These are phyloP conservation scores for Dendrobium huoshanense DNA, from an alignment of 106 monocot species.

Conservation along the genomic window DNA sequence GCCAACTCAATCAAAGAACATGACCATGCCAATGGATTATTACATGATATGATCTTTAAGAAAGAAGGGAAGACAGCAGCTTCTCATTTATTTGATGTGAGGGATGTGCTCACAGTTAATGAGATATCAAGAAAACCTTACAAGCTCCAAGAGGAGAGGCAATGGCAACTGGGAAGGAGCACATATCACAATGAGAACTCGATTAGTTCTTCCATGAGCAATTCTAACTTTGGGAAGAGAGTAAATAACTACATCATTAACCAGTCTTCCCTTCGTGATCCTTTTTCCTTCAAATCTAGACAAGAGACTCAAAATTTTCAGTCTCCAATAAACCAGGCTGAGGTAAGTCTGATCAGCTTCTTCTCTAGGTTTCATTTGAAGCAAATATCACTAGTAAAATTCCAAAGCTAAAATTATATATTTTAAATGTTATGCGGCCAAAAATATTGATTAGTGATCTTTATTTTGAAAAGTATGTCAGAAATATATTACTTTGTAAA, in stretches of 20 bases:
- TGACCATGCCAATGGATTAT: constrained; percentile 29
- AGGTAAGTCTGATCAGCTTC: background rate
- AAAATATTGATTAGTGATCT: too few relatives aligned
- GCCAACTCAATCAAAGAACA: constrained; percentile 2
- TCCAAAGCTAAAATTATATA: too few relatives aligned
- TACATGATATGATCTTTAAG: constrained; percentile 45
- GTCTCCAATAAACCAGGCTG: background rate
- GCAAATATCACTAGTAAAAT: background rate
- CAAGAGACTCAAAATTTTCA: background rate
- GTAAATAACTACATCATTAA: background rate
- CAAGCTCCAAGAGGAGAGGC: background rate
- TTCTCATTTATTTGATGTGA: constrained; percentile 41
- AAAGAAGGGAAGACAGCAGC: constrained; percentile 40
- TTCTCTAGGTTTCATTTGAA: background rate
- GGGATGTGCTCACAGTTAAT: constrained; percentile 25
- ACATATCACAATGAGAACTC: background rate
- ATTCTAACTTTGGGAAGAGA: background rate
- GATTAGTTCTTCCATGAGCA: background rate
- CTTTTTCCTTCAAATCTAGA: background rate
- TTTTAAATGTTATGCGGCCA: too few relatives aligned
- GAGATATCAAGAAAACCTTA: background rate
- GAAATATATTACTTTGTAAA: too few relatives aligned
- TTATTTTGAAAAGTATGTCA: too few relatives aligned
- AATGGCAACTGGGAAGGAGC: background rate
- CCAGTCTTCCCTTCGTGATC: background rate